These are phyloP conservation scores for Solanum okadae DNA, from an alignment of 257 asterid species.

Conservation along the genomic window DNA sequence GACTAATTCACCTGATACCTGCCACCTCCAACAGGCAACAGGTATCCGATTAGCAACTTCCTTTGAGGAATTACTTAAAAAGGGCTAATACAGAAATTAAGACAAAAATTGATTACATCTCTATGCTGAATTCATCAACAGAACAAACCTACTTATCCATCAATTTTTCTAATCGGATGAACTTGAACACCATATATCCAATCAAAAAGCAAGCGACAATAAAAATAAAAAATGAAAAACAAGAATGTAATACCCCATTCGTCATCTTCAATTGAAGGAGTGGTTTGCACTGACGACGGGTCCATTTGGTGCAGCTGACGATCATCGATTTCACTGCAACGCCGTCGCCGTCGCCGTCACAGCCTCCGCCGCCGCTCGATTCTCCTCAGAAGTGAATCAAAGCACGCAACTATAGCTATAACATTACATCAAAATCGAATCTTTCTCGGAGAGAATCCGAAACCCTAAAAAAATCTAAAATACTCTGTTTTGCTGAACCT, in stretches of 20 bases:
- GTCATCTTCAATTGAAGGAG: slow-evolving; percentile 45
- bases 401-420: background rate
- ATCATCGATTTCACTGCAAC: slow-evolving; percentile 37
- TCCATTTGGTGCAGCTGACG: slow-evolving; percentile 47
- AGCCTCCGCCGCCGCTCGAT: background rate
- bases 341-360: background rate
- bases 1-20: background rate
- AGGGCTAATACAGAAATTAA: background rate
- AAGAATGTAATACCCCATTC: slow-evolving; percentile 35
- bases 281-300: slow-evolving; percentile 27
- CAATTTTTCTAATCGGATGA: background rate
- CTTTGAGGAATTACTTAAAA: background rate
- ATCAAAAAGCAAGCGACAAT: background rate
- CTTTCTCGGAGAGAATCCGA: background rate
- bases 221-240: background rate
- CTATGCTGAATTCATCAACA: background rate
- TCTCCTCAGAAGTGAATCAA: background rate
- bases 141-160: background rate
- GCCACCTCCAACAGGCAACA: background rate
- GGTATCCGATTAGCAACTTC: background rate
- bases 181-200: background rate
- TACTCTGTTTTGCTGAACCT: background rate
- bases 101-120: background rate
- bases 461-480: background rate
- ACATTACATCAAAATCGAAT: slow-evolving; percentile 7